Base-by-base conservation (phyloP, 139 green algal species). In the Chlorella sorokiniana region DNA sequence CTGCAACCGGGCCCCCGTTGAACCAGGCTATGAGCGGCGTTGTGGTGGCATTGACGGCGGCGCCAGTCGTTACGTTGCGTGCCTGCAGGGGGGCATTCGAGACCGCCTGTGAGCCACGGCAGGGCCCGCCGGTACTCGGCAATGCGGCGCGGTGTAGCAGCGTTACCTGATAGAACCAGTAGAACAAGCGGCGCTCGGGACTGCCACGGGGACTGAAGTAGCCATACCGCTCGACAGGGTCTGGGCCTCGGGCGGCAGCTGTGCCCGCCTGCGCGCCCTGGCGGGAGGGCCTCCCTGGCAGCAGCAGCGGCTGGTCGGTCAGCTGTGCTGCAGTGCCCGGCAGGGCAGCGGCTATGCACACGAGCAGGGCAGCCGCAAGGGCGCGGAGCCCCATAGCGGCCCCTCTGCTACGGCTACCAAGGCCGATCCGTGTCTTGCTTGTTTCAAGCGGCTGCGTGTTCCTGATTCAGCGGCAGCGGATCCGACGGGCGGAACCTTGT, bases 131-230 rank as follows among this genome's bases (percentile, higher is more conserved):
- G 63, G 27, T 41, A 23, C 63, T 41, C 8, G 27, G 61, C 6
- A 40, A 5, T 31, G 52, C 10, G 20, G n/a, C 63, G 1, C 1
- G 16, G 44, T 3, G 7, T 2, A 22, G 10, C 64, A 20, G 37
- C 64, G 18, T 18, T 37, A 75, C 68, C 68, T 75, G 68, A 14
- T 59, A 75, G 41, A 38, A 75, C 68, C 68, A 75, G 29, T 75
- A 75, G 25, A 75, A 75, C 8, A 75, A 27, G 41, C 41, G 40
- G 41, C 68, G 68, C 27, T 56, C 16, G 14, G 48, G 68, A 6
- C 40, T 56, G 27, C 40, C 40, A 22, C 40, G 9, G 2, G 45
- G 44, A 23, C 18, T 6, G 27, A 75, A 75, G 41, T 75, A 75
- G 68, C 68, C 68, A 29, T 40, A 40, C 56, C 68, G 68, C 41